Base-by-base conservation (phyloP, 768 basidiomycete genomes). In the Rubroboletus pulcherrimus region DNA sequence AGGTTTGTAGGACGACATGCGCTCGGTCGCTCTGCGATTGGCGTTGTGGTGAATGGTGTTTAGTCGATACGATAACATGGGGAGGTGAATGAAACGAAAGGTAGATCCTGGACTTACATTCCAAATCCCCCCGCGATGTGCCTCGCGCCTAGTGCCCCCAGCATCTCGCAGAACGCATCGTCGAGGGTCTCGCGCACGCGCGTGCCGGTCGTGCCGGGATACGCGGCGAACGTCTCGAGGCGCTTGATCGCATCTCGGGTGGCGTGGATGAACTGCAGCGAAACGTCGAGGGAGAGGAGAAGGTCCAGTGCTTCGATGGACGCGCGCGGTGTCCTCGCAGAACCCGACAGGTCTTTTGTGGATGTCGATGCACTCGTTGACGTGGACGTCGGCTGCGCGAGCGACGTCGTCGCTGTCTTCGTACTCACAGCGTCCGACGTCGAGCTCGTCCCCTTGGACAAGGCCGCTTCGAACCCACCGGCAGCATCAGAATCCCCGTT, bases 121-220 rank as follows among this genome's bases (percentile, higher is more conserved):
- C 77, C 74, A 67, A 98, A 99, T 0, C 93, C 97, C 30, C 83
- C 83, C 1, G 75, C 76, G 35, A 97, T 78, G 68, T 99, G 97
- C 33, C 85, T 76, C 39, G 91, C 86, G 4, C 87, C 82, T 2
- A 97, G 72, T 0, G 86, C 84, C 30, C 86, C 83, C 33, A 98
- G 73, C 74, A 96, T 77, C 41, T 95, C 76, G 34, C 94, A 87
- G 56, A 98, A 98, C 5, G 92, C 74, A 71, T 98, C 96, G 71
- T 99, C 95, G 54, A 98, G 88, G 2, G 93, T 93, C 65, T 98
- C 94, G 31, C 86, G 77, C 2, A 99, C 94, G 4, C 90, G 85
- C 57, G 83, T 82, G 4, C 97, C 96, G 57, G 90, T 92, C 55
- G 83, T 80, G 0, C 93, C 91, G 0, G 94, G 93, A 67, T 97